These are phyloP conservation scores for Saccharomycopsis vini DNA, from an alignment of 805 yeast species.

Conservation along the genomic window DNA sequence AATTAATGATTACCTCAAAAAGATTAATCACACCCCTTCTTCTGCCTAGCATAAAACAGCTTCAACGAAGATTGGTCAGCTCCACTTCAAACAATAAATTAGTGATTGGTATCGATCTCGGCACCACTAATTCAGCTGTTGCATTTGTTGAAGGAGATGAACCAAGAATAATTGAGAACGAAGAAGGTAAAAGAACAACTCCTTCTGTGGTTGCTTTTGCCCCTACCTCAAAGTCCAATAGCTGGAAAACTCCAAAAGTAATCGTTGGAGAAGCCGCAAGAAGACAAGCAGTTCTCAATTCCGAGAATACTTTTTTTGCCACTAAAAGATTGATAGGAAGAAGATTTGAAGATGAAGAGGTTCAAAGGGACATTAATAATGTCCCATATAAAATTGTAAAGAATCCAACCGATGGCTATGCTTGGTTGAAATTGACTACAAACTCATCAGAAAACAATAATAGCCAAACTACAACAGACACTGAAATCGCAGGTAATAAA, in stretches of 20 bases:
- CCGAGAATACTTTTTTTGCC: constrained; percentile 72
- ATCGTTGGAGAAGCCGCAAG: constrained; percentile 65
- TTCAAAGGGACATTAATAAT: constrained; percentile 53
- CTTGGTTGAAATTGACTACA: constrained; percentile 42
- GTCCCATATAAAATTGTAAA: constrained; percentile 57
- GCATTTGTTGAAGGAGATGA: constrained; percentile 61
- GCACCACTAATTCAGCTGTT: constrained; percentile 82
- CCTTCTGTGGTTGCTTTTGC: constrained; percentile 70
- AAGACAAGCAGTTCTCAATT: constrained; percentile 68
- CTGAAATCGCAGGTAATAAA: background rate
- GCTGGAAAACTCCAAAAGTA: constrained; percentile 27
- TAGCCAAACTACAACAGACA: too few relatives aligned
- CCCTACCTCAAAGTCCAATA: constrained; percentile 24
- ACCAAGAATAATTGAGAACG: constrained; percentile 63
- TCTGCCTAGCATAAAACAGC: too few relatives aligned
- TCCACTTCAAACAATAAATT: too few relatives aligned
- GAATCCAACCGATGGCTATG: constrained; percentile 51
- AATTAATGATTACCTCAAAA: too few relatives aligned
- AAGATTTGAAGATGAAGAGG: constrained; percentile 57
- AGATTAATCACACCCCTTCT: too few relatives aligned
- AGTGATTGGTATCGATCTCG: constrained; percentile 75
- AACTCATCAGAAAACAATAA: too few relatives aligned
- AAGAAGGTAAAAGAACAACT: constrained; percentile 71
- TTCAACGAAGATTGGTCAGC: too few relatives aligned
- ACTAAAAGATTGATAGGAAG: constrained; percentile 78